phyloP scores from a whole-genome alignment of 2,329 filamentous ascomycete genomes.

The Diaporthe aspalathi region DNA sequence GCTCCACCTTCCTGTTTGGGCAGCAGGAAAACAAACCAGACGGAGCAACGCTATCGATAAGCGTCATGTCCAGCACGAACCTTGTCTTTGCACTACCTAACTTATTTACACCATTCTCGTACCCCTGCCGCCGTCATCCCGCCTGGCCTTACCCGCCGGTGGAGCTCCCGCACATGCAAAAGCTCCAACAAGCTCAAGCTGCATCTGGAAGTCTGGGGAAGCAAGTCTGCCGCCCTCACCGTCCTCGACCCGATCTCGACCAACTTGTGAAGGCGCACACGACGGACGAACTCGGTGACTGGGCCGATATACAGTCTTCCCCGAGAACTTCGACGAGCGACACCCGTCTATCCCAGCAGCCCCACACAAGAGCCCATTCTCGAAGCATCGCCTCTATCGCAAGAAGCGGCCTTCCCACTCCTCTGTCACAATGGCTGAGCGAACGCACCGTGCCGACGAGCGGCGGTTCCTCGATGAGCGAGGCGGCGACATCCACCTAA shows the following conservation, averaged over 20 bases:
- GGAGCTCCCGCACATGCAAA: conserved; percentile 5
- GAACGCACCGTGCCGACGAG: conserved; percentile 80
- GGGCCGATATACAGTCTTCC: background rate
- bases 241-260: background rate
- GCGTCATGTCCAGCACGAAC: conserved; percentile 4
- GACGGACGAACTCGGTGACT: background rate
- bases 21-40: conserved; percentile 29
- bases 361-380: background rate
- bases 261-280: too few species aligned
- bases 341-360: background rate
- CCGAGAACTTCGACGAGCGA: background rate
- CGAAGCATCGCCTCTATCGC: background rate
- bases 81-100: background rate
- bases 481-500: conserved; percentile 79
- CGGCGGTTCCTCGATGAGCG: conserved; percentile 88
- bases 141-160: background rate
- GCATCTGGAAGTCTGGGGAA: conserved; percentile 37
- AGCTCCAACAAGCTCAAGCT: conserved; percentile 33
- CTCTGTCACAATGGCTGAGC: conserved; percentile 38
- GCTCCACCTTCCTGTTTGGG: conserved; percentile 32
- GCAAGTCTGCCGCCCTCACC: background rate
- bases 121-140: background rate
- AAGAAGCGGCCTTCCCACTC: background rate
- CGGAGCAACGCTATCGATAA: conserved; percentile 37
- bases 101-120: too few species aligned